Evolutionary conservation across 179 eudicot species (phyloP).

Genomic region (Pouteria campechiana): DNA sequence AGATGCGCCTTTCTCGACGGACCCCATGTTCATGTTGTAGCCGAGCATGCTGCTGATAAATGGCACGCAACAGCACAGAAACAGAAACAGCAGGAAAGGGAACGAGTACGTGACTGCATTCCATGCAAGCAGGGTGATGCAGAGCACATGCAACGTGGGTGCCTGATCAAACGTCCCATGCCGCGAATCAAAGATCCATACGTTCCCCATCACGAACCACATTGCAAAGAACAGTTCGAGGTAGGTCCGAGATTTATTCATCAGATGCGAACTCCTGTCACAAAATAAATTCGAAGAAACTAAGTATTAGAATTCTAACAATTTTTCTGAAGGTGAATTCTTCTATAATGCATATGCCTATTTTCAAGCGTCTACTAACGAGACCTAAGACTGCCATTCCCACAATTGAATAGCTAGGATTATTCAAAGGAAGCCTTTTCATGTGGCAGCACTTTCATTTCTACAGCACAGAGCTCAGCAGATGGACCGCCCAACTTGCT

Average conservation of each 20-base stretch:
- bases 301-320: no score
- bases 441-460: no score
- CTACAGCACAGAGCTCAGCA: no score
- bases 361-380: no score
- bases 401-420: no score
- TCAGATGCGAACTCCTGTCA: conserved; percentile 41
- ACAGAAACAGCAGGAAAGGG: conserved; percentile 68
- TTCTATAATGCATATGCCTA: no score
- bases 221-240: conserved; percentile 79
- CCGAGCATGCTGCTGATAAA: conserved; percentile 57
- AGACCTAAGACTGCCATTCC: no score
- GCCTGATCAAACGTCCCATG: conserved; percentile 47
- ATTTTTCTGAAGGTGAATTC: no score
- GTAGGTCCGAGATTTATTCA: conserved; percentile 46
- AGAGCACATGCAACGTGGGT: conserved; percentile 62
- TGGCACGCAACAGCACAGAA: conserved; percentile 78
- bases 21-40: conserved; percentile 67
- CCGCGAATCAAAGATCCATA: conserved; percentile 82
- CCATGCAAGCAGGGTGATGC: conserved; percentile 60
- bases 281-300: no score
- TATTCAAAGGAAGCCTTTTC: no score
- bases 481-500: background rate
- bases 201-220: conserved; percentile 98
- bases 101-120: conserved; percentile 83
- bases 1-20: conserved; percentile 59